phyloP scores from a whole-genome alignment of 179 eudicot genomes.

The Beta macrorhiza region DNA sequence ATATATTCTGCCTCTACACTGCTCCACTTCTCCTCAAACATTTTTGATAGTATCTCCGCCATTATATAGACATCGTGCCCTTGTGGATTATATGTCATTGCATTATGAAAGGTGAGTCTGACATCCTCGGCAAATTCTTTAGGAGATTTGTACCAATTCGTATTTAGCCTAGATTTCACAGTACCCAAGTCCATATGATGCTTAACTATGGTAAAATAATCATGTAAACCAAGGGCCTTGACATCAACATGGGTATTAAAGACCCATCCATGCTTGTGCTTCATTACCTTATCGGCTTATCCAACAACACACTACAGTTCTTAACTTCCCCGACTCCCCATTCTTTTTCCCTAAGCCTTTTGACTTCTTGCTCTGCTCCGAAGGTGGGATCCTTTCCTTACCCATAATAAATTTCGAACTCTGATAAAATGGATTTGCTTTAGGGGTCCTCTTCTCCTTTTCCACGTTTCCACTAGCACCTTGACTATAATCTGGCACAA shows the following conservation, averaged over 20 bases:
- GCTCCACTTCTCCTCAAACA: constrained; percentile 49
- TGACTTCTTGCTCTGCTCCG: constrained; percentile 46
- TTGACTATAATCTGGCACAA: too few species aligned
- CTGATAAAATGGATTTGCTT: constrained; percentile 59
- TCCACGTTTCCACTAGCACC: constrained; percentile 49
- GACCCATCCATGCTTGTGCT: constrained; percentile 48
- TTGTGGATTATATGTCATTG: constrained; percentile 47
- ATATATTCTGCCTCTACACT: constrained; percentile 37
- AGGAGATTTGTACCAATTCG: constrained; percentile 50
- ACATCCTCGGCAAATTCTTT: constrained; percentile 55
- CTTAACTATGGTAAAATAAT: constrained; percentile 45
- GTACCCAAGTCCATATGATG: constrained; percentile 56
- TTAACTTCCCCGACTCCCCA: constrained; percentile 42
- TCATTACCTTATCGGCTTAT: constrained; percentile 48
- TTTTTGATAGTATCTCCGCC: constrained; percentile 40
- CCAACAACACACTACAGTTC: constrained; percentile 37
- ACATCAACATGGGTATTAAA: constrained; percentile 49
- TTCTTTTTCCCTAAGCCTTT: constrained; percentile 53
- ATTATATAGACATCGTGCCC: constrained; percentile 45
- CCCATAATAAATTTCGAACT: constrained; percentile 61
- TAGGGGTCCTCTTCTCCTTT: constrained; percentile 76
- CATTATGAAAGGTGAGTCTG: constrained; percentile 49
- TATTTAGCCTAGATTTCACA: constrained; percentile 42
- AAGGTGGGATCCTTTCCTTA: constrained; percentile 49
- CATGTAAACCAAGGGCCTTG: constrained; percentile 47